Base-by-base conservation (phyloP, 139 green algal species). In the Micromonas commoda region DNA sequence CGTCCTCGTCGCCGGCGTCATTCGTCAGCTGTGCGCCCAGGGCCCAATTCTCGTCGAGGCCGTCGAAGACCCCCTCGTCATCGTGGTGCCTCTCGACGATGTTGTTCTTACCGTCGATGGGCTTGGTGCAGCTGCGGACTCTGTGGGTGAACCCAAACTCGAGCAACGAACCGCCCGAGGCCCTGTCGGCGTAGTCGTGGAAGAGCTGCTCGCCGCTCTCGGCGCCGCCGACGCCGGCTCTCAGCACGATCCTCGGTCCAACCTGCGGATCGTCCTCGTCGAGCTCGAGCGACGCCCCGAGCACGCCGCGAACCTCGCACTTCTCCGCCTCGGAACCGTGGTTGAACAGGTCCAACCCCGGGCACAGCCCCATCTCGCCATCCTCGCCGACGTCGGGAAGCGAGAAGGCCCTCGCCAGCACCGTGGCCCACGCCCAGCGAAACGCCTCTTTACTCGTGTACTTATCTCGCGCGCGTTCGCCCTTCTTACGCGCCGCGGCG, bases 71-170 rank as follows among this genome's bases (percentile, higher is more conserved):
- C n/a, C n/a, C n/a, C n/a, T n/a, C n/a, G n/a, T n/a, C n/a, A n/a
- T n/a, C n/a, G n/a, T n/a, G n/a, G n/a, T n/a, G n/a, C n/a, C n/a
- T n/a, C n/a, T n/a, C n/a, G n/a, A n/a, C n/a, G n/a, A n/a, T n/a
- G n/a, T n/a, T n/a, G n/a, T n/a, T n/a, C n/a, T n/a, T 13, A 20
- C 64, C 26, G 26, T 71, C 64, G n/a, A 4, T n/a, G 3, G 35
- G 37, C 19, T 20, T 37, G 34, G 52, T 13, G 37, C 61, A 60
- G 45, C 9, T 16, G 45, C 45, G 9, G 9, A 16, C 9, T 23
- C 9, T 16, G 45, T 57, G 45, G 21, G 53, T 39, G 35, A 75
- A 75, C n/a, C 68, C 68, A 75, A 75, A 75, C 6, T 75, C 68
- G 21, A 75, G 37, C n/a, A 75, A 37, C 0, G 34, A 38, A 20